Evolutionary conservation across 768 basidiomycete genomes (phyloP).

Genomic region (Termitomyces sp.): DNA sequence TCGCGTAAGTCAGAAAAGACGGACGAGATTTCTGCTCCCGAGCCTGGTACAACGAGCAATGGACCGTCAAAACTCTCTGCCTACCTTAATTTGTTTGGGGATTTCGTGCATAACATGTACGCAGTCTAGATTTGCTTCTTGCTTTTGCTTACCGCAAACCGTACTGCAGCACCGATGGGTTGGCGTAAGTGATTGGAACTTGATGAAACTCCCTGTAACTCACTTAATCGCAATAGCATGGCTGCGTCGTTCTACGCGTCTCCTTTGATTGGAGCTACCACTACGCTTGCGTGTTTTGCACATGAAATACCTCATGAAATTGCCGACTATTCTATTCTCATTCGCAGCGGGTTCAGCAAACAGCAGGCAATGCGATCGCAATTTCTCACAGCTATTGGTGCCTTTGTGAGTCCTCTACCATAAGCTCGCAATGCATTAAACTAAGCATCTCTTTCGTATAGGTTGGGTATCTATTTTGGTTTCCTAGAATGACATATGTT

Average conservation of each 20-base stretch:
- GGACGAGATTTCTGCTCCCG: constrained; percentile 19
- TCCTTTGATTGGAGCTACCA: constrained; percentile 89
- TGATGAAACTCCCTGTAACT: neutral
- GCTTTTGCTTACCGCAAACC: constrained; percentile 14
- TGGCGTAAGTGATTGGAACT: constrained; percentile 51
- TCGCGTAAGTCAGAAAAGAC: constrained; percentile 39
- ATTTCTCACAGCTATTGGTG: constrained; percentile 88
- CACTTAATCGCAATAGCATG: constrained; percentile 53
- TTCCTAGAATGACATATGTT: neutral
- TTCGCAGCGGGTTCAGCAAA: constrained; percentile 89
- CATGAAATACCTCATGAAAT: constrained; percentile 97
- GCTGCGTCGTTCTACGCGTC: constrained; percentile 97
- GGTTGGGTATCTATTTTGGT: constrained; percentile 37
- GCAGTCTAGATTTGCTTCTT: constrained; percentile 21
- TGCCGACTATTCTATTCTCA: constrained; percentile 93
- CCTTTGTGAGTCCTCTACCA: constrained; percentile 65
- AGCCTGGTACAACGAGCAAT: constrained; percentile 30
- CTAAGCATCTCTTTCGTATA: constrained; percentile 22
- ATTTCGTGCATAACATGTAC: constrained; percentile 93
- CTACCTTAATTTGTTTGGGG: constrained; percentile 90
- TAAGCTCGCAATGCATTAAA: constrained; percentile 17
- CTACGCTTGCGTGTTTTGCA: constrained; percentile 92
- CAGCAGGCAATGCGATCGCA: constrained; percentile 91
- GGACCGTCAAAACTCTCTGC: constrained; percentile 84
- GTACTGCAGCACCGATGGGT: constrained; percentile 76